These are phyloP conservation scores for Rhytidiadelphus loreus DNA, from an alignment of 225 moss, liverwort and hornwort genomes.

Conservation along the genomic window DNA sequence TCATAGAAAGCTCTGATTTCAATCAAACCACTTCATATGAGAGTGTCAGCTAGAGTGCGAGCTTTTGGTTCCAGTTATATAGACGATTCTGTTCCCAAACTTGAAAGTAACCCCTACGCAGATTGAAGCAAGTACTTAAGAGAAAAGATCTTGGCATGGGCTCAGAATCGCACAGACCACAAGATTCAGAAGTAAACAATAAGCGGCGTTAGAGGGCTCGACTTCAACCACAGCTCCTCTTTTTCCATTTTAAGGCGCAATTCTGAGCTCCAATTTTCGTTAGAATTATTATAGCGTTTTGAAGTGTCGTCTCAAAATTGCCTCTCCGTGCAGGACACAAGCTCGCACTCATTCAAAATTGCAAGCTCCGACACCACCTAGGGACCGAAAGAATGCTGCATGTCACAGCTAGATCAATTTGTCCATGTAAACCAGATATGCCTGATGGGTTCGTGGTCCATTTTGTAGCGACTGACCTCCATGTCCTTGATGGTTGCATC, in stretches of 20 bases:
- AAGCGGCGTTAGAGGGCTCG: background rate
- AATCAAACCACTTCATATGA: background rate
- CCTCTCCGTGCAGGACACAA: background rate
- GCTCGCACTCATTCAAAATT: background rate
- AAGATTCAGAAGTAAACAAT: background rate
- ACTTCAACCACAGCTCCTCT: background rate
- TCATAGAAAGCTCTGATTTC: background rate
- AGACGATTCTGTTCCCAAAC: background rate
- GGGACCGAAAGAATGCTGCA: background rate
- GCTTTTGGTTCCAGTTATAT: background rate
- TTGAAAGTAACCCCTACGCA: background rate
- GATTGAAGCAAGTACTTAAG: background rate
- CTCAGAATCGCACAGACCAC: background rate
- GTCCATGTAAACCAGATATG: background rate
- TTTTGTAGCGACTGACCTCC: conserved; percentile 44
- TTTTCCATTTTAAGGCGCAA: background rate
- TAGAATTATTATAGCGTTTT: background rate
- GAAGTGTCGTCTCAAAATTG: background rate
- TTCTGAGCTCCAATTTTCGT: background rate
- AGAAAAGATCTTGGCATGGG: background rate
- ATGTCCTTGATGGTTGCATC: conserved; percentile 89
- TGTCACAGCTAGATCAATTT: no score
- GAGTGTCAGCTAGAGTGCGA: background rate
- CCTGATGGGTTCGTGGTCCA: background rate
- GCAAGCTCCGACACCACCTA: background rate